Base-by-base conservation (phyloP, 1,284 basidiomycete genomes). In the Cerrena zonata region DNA sequence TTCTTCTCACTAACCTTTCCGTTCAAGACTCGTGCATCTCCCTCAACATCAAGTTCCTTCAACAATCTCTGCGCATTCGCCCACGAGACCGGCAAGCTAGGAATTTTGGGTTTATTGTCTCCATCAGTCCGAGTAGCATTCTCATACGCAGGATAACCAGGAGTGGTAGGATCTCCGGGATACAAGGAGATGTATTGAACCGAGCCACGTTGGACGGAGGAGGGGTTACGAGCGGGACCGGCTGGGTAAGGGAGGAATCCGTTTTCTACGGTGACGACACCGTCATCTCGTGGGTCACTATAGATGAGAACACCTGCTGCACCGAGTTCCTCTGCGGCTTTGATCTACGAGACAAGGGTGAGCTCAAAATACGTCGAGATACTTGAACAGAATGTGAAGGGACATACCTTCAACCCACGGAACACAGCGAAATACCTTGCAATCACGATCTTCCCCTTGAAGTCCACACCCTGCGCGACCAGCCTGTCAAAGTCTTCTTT, bases 271-370 rank as follows among this genome's bases (percentile, higher is more conserved):
- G 86, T 91, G 27, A 93, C 84, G 36, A 77, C 78, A 22, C 92
- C 92, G 61, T 97, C 93, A 62, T 96, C 92, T 49, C 83, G 84
- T 15, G 89, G 88, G 68, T 97, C 94, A 13, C 83, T 84, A 70
- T 92, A 98, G 60, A 97, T 94, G 46, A 88, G 67, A 23, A 82
- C 70, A 56, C 83, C 84, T 49, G 71, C 82, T 5, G 84, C 91
- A 21, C 94, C 94, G 2, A 82, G 82, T 56, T 94, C 89, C 60
- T 93, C 79, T 2, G 93, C 91, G 1, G 84, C 80, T 71, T 89
- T 80, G 49, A 92, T 15, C 30, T 34, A n/a, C n/a, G n/a, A n/a
- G n/a, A n/a, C n/a, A n/a, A n/a, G n/a, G n/a, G n/a, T n/a, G n/a
- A n/a, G n/a, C n/a, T n/a, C n/a, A n/a, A n/a, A 75, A 80, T 91